Percentiles rank a stretch among this genome's conserved stretches.
Evolutionary conservation across 257 asterid species (phyloP).

Genomic region (Fraxinus americana): DNA sequence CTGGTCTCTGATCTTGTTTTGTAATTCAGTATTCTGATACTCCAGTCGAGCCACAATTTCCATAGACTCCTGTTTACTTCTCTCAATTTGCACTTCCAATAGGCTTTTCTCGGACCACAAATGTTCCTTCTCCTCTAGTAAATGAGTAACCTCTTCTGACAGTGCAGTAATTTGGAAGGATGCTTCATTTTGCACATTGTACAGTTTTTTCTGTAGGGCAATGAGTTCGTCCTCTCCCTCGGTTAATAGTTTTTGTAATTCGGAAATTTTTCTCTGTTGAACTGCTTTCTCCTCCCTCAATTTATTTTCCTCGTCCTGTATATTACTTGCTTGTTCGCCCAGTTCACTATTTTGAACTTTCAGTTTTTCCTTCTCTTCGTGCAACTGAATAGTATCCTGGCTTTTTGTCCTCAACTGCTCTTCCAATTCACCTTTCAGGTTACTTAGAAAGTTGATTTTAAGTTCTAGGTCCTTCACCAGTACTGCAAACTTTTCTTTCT

Average conservation of each 20-base stretch:
- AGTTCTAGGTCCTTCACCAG: constrained; percentile 34
- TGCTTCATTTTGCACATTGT: constrained; percentile 47
- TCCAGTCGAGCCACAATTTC: constrained; percentile 46
- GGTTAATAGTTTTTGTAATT: constrained; percentile 39
- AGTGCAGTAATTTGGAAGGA: constrained; percentile 39
- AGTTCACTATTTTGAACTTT: constrained; percentile 34
- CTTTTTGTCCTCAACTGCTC: constrained; percentile 48
- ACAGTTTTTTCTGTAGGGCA: constrained; percentile 46
- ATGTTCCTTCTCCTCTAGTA: constrained; percentile 46
- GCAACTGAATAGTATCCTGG: constrained; percentile 38
- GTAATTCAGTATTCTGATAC: constrained; percentile 45
- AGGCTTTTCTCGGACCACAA: constrained; percentile 53
- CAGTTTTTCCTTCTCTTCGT: constrained; percentile 35
- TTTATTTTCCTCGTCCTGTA: constrained; percentile 30
- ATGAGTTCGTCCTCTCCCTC: constrained; percentile 48
- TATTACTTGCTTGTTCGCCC: constrained; percentile 39
- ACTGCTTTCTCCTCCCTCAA: constrained; percentile 47
- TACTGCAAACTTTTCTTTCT: constrained; percentile 37
- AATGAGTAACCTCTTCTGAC: constrained; percentile 41
- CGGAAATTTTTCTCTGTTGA: constrained; percentile 38
- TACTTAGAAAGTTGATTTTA: constrained; percentile 36
- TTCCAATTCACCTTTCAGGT: constrained; percentile 50
- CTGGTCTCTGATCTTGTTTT: constrained; percentile 45
- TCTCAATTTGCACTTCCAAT: constrained; percentile 52
- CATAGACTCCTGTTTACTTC: constrained; percentile 44